Evolutionary conservation across 1,284 basidiomycete species (phyloP).

Genomic region (Puccinia triticina): DNA sequence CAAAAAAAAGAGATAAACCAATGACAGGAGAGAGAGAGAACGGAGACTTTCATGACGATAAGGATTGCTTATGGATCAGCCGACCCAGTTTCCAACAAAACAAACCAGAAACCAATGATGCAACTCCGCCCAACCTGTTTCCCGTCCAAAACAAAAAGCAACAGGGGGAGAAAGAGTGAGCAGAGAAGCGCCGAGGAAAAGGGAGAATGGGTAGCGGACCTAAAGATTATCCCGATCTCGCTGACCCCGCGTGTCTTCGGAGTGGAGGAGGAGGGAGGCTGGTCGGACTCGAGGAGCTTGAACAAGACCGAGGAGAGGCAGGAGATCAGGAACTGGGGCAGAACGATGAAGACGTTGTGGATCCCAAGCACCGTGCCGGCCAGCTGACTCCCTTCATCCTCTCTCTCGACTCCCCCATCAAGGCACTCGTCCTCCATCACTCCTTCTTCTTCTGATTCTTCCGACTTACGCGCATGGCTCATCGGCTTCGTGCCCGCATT

Average conservation of each 20-base stretch:
- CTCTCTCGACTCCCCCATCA: neutral
- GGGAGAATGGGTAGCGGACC: neutral
- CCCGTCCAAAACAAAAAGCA: neutral
- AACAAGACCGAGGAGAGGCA: conserved; percentile 58
- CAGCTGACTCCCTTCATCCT: neutral
- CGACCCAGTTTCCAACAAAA: conserved; percentile 6
- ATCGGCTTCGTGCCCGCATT: neutral
- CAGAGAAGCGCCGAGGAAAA: neutral
- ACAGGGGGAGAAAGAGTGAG: neutral
- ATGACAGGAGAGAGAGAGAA: neutral
- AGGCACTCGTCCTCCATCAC: neutral
- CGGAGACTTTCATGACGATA: neutral
- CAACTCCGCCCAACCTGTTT: conserved; percentile 11
- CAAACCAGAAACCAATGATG: neutral
- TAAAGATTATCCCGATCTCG: conserved; percentile 21
- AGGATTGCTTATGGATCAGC: conserved; percentile 2
- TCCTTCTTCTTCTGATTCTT: neutral
- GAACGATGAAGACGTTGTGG: conserved; percentile 57
- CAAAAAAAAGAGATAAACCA: neutral
- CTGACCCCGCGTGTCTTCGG: neutral
- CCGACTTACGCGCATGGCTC: neutral
- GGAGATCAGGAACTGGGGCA: conserved; percentile 58
- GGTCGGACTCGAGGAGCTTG: neutral
- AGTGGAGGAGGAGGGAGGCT: too few species aligned
- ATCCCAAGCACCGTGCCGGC: conserved; percentile 60